Evolutionary conservation across 495 filamentous ascomycete genomes (phyloP), one percentile per base, ranked within the genome.

Genomic region (Trichodelitschia bisporula): DNA sequence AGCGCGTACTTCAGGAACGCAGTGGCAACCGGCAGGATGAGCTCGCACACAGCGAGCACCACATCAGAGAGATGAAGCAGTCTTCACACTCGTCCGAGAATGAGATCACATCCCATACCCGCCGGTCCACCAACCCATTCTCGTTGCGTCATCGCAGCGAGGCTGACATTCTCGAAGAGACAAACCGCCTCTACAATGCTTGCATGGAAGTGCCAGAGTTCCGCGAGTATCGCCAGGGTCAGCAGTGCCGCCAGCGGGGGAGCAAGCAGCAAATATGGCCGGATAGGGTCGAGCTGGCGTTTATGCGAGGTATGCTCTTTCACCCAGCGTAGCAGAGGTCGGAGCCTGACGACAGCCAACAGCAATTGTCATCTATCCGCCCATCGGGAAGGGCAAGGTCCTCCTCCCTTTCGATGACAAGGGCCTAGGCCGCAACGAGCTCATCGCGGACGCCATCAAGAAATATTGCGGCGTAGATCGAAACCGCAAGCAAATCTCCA

Each of bases 401-500:
- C 66, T 66, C 18, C 64, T 32, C 28, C 32, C 36, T 23, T 30
- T 71, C 39, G 60, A 64, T 35, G 70, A 67, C 11, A 72, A 75
- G 46, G 70, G 62, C 11, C 69, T 71, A 36, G 89, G 86, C 11
- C 69, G 86, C 11, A 97, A 97, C 45, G 83, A 92, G 57, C 58
- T 92, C 31, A 86, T 97, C 43, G 64, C 69, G 21, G 67, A 80
- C 40, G 82, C 74, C 40, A 75, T 97, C 28, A 67, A 62, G 40
- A 63, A 65, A 34, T 53, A 57, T 33, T 79, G 74, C 26, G 73
- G 70, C 20, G 69, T 63, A 40, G 42, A 46, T 19, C 64, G 80
- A 34, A 57, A 47, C 23, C 59, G 86, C 31, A 97, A 97, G 50
- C 77, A 90, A 47, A 77, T 97, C 5, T 93, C 84, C 0, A 93